Percentiles rank a stretch among this genome's conserved stretches.
Evolutionary conservation across 208 protist genomes (phyloP).

Genomic region (Wallacemonas sp.): DNA sequence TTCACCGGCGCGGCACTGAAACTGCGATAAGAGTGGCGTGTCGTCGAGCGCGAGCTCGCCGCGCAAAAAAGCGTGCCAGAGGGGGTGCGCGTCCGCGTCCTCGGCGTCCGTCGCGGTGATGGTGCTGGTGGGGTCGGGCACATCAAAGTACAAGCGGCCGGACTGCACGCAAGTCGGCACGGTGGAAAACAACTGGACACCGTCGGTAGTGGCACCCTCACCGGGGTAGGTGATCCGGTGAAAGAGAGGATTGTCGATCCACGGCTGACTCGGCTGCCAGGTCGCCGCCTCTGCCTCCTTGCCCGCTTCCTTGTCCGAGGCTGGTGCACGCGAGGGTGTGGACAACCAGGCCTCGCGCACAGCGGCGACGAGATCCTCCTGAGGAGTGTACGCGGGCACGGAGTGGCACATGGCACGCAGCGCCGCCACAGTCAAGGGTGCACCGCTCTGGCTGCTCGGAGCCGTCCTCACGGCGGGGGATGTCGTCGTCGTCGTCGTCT

Average conservation of each 20-base stretch:
- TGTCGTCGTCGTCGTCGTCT: too few species aligned
- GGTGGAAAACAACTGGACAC: slow-evolving; percentile 20
- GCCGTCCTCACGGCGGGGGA: too few species aligned
- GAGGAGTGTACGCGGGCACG: not conserved
- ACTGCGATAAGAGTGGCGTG: not conserved
- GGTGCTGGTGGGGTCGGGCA: not conserved
- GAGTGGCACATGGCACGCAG: slow-evolving; percentile 16
- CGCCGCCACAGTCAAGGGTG: slow-evolving; percentile 19
- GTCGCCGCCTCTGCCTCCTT: not conserved
- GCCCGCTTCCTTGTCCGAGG: too few species aligned
- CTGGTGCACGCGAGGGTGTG: too few species aligned
- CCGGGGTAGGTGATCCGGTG: slow-evolving; percentile 19
- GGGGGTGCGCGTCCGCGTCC: not conserved
- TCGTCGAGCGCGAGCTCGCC: slow-evolving; percentile 11
- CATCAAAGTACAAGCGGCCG: slow-evolving; percentile 24
- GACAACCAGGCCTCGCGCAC: not conserved
- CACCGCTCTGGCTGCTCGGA: not conserved
- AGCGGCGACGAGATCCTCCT: not conserved
- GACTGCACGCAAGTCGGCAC: slow-evolving; percentile 39
- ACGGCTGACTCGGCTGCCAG: not conserved
- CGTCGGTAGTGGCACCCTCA: not conserved
- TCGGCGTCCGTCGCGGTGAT: not conserved
- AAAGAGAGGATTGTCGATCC: slow-evolving; percentile 10
- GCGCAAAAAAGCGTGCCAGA: not conserved
- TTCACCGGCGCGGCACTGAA: not conserved